Conservation (phyloP, 257 asterid genomes). For the Paraleonurus japonicus region DNA sequence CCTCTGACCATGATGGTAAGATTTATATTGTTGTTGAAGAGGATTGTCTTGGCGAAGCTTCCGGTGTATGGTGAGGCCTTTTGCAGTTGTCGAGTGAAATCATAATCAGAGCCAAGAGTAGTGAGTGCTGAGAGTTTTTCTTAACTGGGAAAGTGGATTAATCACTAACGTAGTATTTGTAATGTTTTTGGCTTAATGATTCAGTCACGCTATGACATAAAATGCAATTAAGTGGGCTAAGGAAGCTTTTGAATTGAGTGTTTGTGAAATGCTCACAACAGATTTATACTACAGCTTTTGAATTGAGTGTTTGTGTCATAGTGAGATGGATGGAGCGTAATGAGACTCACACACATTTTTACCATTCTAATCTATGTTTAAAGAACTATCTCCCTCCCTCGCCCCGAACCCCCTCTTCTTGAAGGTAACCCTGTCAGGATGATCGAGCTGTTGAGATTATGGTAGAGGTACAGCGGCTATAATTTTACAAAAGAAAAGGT, state of each 20-base stretch:
- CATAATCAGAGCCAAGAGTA: conserved; percentile 8
- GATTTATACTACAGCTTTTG: neutral
- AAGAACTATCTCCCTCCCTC: neutral
- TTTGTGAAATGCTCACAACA: neutral
- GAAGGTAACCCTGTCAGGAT: neutral
- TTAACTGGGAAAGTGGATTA: conserved; percentile 25
- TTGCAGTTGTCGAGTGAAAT: conserved; percentile 21
- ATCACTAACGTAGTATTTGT: conserved; percentile 19
- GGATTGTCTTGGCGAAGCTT: conserved; percentile 28
- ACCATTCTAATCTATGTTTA: no score
- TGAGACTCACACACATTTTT: no score
- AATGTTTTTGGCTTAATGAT: conserved; percentile 27
- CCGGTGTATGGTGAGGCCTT: conserved; percentile 18
- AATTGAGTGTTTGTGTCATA: no score
- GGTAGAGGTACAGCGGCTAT: no score
- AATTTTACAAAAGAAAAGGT: no score
- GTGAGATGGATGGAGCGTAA: no score
- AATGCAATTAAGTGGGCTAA: conserved; percentile 13
- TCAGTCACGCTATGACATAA: conserved; percentile 6
- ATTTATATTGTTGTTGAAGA: neutral
- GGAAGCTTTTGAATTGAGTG: neutral
- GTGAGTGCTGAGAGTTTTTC: conserved; percentile 8
- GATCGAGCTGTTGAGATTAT: neutral
- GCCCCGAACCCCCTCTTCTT: neutral
- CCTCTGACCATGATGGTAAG: neutral